Evolutionary conservation across 345 rosid genomes (phyloP).

Genomic region (Gynandropsis gynandra): DNA sequence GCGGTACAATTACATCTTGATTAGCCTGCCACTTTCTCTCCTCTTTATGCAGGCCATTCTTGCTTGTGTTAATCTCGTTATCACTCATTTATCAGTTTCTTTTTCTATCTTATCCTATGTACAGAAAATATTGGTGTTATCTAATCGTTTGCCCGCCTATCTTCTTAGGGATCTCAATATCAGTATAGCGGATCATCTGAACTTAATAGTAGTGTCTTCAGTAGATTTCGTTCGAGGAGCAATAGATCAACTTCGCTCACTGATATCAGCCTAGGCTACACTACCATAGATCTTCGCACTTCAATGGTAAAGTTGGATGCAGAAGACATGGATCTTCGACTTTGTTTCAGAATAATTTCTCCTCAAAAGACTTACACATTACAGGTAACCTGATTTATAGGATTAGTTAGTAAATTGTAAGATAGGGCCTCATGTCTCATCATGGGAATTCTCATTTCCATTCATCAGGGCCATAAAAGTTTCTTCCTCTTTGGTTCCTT

Average conservation of each 20-base stretch:
- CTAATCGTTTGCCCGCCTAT: not conserved
- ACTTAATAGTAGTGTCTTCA: conserved; percentile 51
- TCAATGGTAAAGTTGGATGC: conserved; percentile 71
- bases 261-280: conserved; percentile 49
- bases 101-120: too few species aligned
- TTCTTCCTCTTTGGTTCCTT: not conserved
- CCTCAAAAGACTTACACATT: conserved; percentile 66
- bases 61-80: conserved; percentile 4
- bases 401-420: not conserved
- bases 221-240: conserved; percentile 71
- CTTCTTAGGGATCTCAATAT: conserved; percentile 50
- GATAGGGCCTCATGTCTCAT: too few species aligned
- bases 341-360: conserved; percentile 81
- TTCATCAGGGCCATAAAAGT: too few species aligned
- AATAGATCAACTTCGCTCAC: conserved; percentile 43
- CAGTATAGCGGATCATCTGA: conserved; percentile 54
- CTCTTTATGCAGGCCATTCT: conserved; percentile 3
- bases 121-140: not conserved
- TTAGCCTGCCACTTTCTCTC: not conserved
- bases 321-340: conserved; percentile 68
- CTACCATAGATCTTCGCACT: conserved; percentile 55
- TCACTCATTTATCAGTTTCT: conserved; percentile 1
- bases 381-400: conserved; percentile 44
- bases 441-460: too few species aligned
- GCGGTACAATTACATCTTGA: not conserved